Conservation (phyloP, 129 eudicot species). For the Helianthus annuus region HanXRQr2.0-SUNRISE NC_035444.2:144834533-144835032, state of each 20-base stretch:
- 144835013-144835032: slow-evolving; percentile 45
- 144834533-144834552: slow-evolving; percentile 7
- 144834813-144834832: slow-evolving; percentile 50
- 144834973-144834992: slow-evolving; percentile 28
- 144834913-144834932: slow-evolving; percentile 19
- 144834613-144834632: neutral
- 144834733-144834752: slow-evolving; percentile 33
- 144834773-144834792: slow-evolving; percentile 32
- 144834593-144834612: slow-evolving; percentile 25
- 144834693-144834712: slow-evolving; percentile 19
- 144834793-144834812: slow-evolving; percentile 24
- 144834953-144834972: slow-evolving; percentile 48
- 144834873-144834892: slow-evolving; percentile 35
- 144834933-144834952: slow-evolving; percentile 24
- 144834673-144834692: slow-evolving; percentile 40
- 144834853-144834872: slow-evolving; percentile 29
- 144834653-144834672: slow-evolving; percentile 48
- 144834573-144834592: slow-evolving; percentile 3
- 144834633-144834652: slow-evolving; percentile 80
- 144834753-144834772: slow-evolving; percentile 50
- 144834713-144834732: slow-evolving; percentile 51
- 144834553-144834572: slow-evolving; percentile 12
- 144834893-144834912: slow-evolving; percentile 38
- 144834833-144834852: slow-evolving; percentile 58
- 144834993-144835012: slow-evolving; percentile 13